These are phyloP conservation scores for Beauveria sp. DNA, from an alignment of 2,329 filamentous ascomycete species.

Conservation along the genomic window DNA sequence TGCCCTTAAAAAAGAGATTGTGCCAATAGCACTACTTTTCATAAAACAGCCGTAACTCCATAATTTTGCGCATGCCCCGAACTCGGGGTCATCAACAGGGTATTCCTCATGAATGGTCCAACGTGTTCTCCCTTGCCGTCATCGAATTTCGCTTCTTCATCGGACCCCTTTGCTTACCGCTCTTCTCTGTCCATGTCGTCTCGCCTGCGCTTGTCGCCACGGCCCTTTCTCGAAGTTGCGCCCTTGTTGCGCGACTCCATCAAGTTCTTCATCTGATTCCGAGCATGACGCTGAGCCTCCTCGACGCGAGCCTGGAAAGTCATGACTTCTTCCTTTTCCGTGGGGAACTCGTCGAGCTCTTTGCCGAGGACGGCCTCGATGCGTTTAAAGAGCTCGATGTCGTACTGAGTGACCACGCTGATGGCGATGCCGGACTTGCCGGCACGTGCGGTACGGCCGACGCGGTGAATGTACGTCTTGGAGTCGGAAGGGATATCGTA, in stretches of 20 bases:
- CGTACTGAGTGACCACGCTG: slow-evolving; percentile 79
- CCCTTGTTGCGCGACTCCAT: slow-evolving; percentile 47
- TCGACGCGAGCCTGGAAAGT: slow-evolving; percentile 69
- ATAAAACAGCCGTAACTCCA: slow-evolving; percentile 1
- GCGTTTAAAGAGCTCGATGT: slow-evolving; percentile 69
- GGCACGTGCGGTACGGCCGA: slow-evolving; percentile 80
- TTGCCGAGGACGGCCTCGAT: slow-evolving; percentile 79
- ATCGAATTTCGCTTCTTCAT: not conserved
- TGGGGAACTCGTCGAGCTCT: slow-evolving; percentile 61
- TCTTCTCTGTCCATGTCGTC: slow-evolving; percentile 72
- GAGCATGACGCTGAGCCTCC: slow-evolving; percentile 74
- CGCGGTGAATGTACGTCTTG: slow-evolving; percentile 86
- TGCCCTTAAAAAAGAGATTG: too few relatives aligned
- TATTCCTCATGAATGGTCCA: not conserved
- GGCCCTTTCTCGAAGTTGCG: slow-evolving; percentile 35
- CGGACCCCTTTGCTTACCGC: slow-evolving; percentile 34
- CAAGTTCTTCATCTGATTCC: slow-evolving; percentile 72
- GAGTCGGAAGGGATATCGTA: slow-evolving; percentile 76
- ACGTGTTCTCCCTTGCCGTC: not conserved
- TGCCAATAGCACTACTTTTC: not conserved
- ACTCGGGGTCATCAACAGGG: not conserved
- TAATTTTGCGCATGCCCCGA: not conserved
- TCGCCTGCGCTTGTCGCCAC: slow-evolving; percentile 32
- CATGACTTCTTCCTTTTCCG: slow-evolving; percentile 78
- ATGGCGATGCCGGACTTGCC: slow-evolving; percentile 79